These are phyloP conservation scores for Microsporum audouinii DNA, from an alignment of 2,329 filamentous ascomycete genomes.

Conservation along the genomic window DNA sequence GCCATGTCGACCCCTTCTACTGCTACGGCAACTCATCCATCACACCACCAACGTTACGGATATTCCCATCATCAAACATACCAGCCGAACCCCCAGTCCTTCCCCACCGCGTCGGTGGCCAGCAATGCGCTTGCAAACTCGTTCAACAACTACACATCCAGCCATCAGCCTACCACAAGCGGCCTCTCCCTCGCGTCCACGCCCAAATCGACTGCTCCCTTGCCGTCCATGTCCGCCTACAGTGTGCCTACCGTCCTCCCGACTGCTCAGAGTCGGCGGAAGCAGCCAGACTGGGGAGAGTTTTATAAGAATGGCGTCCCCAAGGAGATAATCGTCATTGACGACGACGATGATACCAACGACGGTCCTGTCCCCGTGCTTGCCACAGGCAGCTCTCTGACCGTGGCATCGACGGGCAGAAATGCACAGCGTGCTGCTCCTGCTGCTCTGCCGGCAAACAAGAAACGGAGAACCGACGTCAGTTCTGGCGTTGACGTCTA, in stretches of 20 bases:
- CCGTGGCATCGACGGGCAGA: slow-evolving; percentile 14
- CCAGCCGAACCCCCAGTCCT: slow-evolving; percentile 43
- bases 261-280: slow-evolving; percentile 15
- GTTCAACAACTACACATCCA: slow-evolving; percentile 31
- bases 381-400: slow-evolving; percentile 23
- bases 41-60: slow-evolving; percentile 50
- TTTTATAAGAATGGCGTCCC: slow-evolving; percentile 77
- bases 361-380: slow-evolving; percentile 16
- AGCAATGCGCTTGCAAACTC: slow-evolving; percentile 33
- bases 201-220: slow-evolving; percentile 2
- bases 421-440: neutral
- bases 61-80: slow-evolving; percentile 49
- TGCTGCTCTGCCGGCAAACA: slow-evolving; percentile 39
- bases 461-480: slow-evolving; percentile 58
- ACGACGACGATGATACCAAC: slow-evolving; percentile 35
- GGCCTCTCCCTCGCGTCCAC: slow-evolving; percentile 9
- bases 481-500: slow-evolving; percentile 44
- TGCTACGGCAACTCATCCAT: slow-evolving; percentile 60
- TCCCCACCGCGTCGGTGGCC: slow-evolving; percentile 36
- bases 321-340: slow-evolving; percentile 76
- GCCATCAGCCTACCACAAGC: slow-evolving; percentile 19
- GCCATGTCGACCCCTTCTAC: slow-evolving; percentile 73
- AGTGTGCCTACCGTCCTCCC: slow-evolving; percentile 11
- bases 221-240: slow-evolving; percentile 10
- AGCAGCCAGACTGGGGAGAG: slow-evolving; percentile 58